phyloP scores from a whole-genome alignment of 805 yeast genomes.

The Candida boleticola region DNA sequence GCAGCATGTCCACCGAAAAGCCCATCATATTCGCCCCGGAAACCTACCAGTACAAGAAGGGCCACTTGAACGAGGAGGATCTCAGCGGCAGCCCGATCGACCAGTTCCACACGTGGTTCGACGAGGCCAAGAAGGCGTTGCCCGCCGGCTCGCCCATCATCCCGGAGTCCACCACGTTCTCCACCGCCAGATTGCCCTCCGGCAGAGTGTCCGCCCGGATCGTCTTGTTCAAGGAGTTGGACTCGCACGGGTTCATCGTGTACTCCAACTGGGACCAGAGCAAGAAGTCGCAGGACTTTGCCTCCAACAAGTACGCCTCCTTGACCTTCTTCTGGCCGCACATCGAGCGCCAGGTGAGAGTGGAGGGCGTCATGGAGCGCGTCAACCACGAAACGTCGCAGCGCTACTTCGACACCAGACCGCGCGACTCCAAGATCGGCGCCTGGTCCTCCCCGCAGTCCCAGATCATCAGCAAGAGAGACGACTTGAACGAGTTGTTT shows the following conservation, averaged over 20 bases:
- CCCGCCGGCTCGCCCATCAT: conserved; percentile 46
- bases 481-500: conserved; percentile 58
- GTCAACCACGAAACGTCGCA: conserved; percentile 72
- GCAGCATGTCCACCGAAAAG: conserved; percentile 12
- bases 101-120: conserved; percentile 85
- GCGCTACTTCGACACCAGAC: conserved; percentile 81
- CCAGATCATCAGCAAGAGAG: conserved; percentile 52
- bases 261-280: conserved; percentile 92
- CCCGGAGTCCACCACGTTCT: conserved; percentile 84
- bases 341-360: conserved; percentile 87
- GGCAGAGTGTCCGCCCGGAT: conserved; percentile 88
- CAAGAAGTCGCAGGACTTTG: conserved; percentile 72
- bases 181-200: conserved; percentile 84
- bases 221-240: conserved; percentile 87
- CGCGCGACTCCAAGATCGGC: conserved; percentile 89
- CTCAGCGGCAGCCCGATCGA: conserved; percentile 60
- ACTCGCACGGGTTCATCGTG: conserved; percentile 75
- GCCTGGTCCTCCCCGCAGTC: conserved; percentile 98
- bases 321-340: conserved; percentile 91
- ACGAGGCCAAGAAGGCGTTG: conserved; percentile 54
- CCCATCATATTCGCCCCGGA: conserved; percentile 70
- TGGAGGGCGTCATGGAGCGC: conserved; percentile 80
- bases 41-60: conserved; percentile 82
- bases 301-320: conserved; percentile 74
- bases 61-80: conserved; percentile 52